Base-by-base conservation (phyloP, 148 eudicot species). In the Rhododendron kiyosumense region DNA sequence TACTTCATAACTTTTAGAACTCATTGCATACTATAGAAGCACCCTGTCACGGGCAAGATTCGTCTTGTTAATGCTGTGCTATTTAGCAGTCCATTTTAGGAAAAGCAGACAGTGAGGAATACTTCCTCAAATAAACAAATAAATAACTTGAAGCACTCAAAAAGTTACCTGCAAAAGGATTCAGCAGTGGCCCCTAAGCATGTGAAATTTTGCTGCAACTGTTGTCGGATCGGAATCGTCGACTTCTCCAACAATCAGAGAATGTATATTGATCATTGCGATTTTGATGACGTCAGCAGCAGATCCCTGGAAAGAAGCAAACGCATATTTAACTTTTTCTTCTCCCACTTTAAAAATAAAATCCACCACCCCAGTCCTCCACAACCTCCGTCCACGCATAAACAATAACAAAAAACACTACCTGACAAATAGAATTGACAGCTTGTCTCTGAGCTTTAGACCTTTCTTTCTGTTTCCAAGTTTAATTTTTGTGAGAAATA, bases 381-480 rank as follows among this genome's bases (percentile, higher is more conserved):
- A 20, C 43, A 11, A 45, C 52, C 54, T 9, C 15, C 5, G 8
- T 7, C 10, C 6, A 41, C 38, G 26, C 32, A 36, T 45, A 69
- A 48, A 54, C 3, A 78, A 84, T 46, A 59, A 59, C 18, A 32
- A 22, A 85, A 34, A 81, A 84, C 69, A 71, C 74, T 87, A 95
- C 98, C 96, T 94, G 99, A 91, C 99, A 97, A 81, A 95, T 97
- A 43, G 99, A 97, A 92, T 97, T 97, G 86, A 97, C 98, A 83
- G 99, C 99, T 92, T 97, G 99, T 88, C 99, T 91, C 90, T 97
- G 93, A 83, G 99, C 99, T 92, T 93, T 97, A 59, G 95, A 96
- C 90, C 93, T 95, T 90, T 97, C 99, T 90, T 93, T 91, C 82
- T 88, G 85, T 94, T 91, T 78, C 99, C 99, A 83, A 93, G 67